A percentile compares a stretch with the other conserved stretches of the same genome.
Evolutionary conservation across 2,329 filamentous ascomycete species (phyloP).

Genomic region (Cryphonectria naterciae): DNA sequence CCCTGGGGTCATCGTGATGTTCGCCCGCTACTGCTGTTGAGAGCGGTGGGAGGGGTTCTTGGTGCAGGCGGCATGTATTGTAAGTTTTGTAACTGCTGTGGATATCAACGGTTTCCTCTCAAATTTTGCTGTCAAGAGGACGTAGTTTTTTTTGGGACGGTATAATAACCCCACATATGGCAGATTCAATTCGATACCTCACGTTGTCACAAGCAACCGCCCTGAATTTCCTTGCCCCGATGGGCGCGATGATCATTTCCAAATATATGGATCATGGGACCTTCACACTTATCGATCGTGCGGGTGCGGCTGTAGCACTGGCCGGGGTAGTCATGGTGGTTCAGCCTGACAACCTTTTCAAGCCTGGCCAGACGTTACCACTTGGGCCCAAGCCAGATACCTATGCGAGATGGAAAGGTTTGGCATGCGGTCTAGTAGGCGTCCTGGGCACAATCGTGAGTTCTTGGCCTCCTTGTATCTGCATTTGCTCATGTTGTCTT

Average conservation of each 20-base stretch:
- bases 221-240: slow-evolving; percentile 83
- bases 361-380: slow-evolving; percentile 43
- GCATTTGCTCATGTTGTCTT: background rate
- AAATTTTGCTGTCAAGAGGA: background rate
- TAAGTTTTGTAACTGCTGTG: background rate
- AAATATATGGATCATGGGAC: slow-evolving; percentile 75
- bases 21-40: slow-evolving; percentile 66
- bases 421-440: slow-evolving; percentile 19
- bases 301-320: slow-evolving; percentile 76
- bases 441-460: slow-evolving; percentile 22
- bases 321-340: slow-evolving; percentile 84
- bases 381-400: slow-evolving; percentile 40
- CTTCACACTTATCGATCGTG: slow-evolving; percentile 76
- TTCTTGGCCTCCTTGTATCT: background rate
- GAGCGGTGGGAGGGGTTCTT: slow-evolving; percentile 73
- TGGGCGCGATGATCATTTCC: slow-evolving; percentile 78
- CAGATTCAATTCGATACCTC: slow-evolving; percentile 70
- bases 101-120: background rate
- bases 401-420: slow-evolving; percentile 9
- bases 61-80: slow-evolving; percentile 70
- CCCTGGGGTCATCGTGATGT: slow-evolving; percentile 72
- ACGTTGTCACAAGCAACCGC: slow-evolving; percentile 87
- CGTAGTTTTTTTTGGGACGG: background rate
- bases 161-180: slow-evolving; percentile 57
- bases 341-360: slow-evolving; percentile 51